Evolutionary conservation across 805 yeast species (phyloP).

Genomic region (Starmerella vaccinii): DNA sequence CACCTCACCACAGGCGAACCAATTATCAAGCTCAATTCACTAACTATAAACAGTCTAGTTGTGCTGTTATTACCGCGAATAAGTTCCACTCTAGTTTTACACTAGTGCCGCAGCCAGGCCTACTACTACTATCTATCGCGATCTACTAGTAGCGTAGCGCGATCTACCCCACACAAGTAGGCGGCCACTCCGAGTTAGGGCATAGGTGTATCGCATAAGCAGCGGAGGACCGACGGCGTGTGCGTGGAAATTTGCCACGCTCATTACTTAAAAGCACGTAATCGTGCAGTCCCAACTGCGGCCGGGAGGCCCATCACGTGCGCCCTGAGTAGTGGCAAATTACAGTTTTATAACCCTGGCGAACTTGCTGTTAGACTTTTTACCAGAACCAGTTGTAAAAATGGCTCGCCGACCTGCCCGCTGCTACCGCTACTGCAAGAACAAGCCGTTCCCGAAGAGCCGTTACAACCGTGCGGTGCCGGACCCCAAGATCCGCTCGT

Average conservation of each 20-base stretch:
- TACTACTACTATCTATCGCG: too few species aligned
- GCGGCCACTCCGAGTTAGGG: background rate
- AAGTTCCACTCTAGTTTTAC: too few species aligned
- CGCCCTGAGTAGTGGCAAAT: slow-evolving; percentile 3
- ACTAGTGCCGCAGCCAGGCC: too few species aligned
- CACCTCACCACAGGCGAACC: too few species aligned
- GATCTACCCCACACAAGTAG: too few species aligned
- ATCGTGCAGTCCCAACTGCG: slow-evolving; percentile 3
- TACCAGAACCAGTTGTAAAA: slow-evolving; percentile 31
- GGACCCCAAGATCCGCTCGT: slow-evolving; percentile 98
- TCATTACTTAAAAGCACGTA: background rate
- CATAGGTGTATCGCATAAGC: background rate
- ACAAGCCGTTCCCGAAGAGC: slow-evolving; percentile 99
- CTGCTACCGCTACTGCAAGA: slow-evolving; percentile 99
- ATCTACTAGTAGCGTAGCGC: too few species aligned
- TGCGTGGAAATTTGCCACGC: background rate
- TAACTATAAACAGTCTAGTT: too few species aligned
- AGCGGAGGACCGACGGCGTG: background rate
- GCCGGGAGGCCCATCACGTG: slow-evolving; percentile 1
- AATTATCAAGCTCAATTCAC: too few species aligned
- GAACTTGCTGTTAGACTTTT: slow-evolving; percentile 5
- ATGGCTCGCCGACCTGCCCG: slow-evolving; percentile 99
- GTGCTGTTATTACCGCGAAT: too few species aligned
- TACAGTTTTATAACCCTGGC: slow-evolving; percentile 2
- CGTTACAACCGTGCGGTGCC: slow-evolving; percentile 99